Conservation (phyloP, 2,329 filamentous ascomycete species). For the Trichoderma sp. region DNA sequence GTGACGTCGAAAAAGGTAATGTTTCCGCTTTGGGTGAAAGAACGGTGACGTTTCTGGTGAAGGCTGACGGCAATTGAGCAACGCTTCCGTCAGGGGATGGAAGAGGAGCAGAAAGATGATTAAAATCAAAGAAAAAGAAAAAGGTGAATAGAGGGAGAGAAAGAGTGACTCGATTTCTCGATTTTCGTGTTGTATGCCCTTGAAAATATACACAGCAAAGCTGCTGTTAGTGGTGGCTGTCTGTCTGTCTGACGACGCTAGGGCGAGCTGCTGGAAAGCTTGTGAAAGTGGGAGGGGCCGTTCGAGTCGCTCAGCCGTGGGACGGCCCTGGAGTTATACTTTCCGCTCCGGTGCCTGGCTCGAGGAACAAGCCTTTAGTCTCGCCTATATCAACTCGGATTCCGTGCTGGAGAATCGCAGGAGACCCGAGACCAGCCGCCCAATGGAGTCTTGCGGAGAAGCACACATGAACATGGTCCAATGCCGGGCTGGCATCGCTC, state of each 20-base stretch:
- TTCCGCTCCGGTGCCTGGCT: neutral
- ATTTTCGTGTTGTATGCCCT: neutral
- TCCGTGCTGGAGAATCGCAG: slow-evolving; percentile 8
- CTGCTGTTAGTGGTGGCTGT: neutral
- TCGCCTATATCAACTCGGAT: slow-evolving; percentile 18
- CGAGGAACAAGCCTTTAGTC: slow-evolving; percentile 6
- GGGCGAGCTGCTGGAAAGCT: slow-evolving; percentile 6
- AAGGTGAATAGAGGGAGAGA: neutral
- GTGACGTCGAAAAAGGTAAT: slow-evolving; percentile 16
- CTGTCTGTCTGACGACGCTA: slow-evolving; percentile 11
- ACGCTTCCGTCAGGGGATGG: neutral
- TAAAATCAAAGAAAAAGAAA: neutral
- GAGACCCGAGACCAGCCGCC: slow-evolving; percentile 21
- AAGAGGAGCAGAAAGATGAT: neutral
- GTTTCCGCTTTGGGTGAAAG: neutral
- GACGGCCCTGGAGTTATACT: slow-evolving; percentile 12
- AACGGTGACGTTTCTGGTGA: slow-evolving; percentile 3
- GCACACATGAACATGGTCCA: slow-evolving; percentile 8
- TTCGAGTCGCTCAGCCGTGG: slow-evolving; percentile 7
- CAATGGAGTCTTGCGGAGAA: slow-evolving; percentile 15
- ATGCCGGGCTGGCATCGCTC: neutral
- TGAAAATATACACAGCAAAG: neutral
- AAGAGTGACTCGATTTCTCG: neutral
- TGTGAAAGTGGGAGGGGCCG: slow-evolving; percentile 12
- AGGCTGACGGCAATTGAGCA: neutral